A percentile compares a stretch with the other conserved stretches of the same genome.
Conservation (phyloP, 2,329 filamentous ascomycete genomes). For the Beauveria bassiana region DNA sequence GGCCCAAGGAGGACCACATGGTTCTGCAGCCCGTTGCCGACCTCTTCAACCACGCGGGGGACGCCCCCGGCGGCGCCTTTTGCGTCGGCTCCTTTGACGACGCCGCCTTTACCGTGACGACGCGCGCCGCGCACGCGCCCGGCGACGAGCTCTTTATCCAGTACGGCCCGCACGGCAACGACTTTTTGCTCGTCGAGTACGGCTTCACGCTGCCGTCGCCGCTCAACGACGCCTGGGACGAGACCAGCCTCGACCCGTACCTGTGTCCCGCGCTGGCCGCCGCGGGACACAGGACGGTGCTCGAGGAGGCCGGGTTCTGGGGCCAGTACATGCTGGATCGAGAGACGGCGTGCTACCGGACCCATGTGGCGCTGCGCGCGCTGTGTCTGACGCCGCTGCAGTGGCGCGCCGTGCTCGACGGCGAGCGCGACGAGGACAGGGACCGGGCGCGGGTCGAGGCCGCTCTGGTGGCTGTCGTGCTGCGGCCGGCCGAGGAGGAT, state of each 20-base stretch:
- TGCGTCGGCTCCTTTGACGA: constrained; percentile 46
- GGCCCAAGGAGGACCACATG: constrained; percentile 50
- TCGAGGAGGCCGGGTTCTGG: constrained; percentile 41
- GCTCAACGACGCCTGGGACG: constrained; percentile 42
- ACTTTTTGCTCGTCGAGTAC: constrained; percentile 63
- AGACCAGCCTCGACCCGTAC: constrained; percentile 39
- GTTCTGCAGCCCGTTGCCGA: constrained; percentile 66
- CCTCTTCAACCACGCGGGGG: constrained; percentile 54
- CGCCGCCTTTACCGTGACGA: constrained; percentile 46
- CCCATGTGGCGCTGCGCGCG: constrained; percentile 43
- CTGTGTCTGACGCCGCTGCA: constrained; percentile 27
- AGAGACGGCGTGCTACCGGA: constrained; percentile 45
- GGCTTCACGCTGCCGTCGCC: constrained; percentile 38
- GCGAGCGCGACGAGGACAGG: constrained; percentile 37
- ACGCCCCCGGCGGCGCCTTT: constrained; percentile 30
- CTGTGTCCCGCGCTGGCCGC: constrained; percentile 31
- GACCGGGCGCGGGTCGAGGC: constrained; percentile 31
- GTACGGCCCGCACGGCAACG: constrained; percentile 63
- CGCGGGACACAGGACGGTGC: constrained; percentile 24
- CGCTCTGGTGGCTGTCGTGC: constrained; percentile 31
- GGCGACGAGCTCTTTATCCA: constrained; percentile 61
- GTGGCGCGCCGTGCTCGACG: constrained; percentile 39
- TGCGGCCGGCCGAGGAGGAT: constrained; percentile 25
- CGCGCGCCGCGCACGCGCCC: constrained; percentile 38
- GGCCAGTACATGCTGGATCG: constrained; percentile 43